Conservation (phyloP, 148 eudicot species). For the Rhododendron henanense region DNA sequence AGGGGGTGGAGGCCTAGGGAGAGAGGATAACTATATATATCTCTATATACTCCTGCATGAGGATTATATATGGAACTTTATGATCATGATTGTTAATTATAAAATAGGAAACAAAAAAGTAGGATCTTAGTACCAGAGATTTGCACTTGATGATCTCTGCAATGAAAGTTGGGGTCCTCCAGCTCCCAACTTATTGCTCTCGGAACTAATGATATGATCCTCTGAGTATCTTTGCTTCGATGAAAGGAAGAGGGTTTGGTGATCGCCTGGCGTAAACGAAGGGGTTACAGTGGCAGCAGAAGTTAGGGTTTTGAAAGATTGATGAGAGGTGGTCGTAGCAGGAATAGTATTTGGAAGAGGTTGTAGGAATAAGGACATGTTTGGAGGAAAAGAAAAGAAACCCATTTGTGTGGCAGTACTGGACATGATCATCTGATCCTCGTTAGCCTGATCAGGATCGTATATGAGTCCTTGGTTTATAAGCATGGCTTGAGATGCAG, state of each 20-base stretch:
- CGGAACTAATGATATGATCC: background rate
- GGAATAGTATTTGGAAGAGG: conserved; percentile 10
- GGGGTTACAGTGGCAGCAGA: background rate
- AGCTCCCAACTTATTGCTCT: conserved; percentile 20
- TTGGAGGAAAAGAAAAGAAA: conserved; percentile 37
- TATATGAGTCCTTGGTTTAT: conserved; percentile 42
- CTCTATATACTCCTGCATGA: background rate
- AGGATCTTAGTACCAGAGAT: conserved; percentile 37
- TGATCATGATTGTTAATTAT: background rate
- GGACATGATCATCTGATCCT: conserved; percentile 9
- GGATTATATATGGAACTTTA: background rate
- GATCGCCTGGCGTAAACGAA: background rate
- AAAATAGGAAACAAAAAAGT: background rate
- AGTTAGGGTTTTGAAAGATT: conserved; percentile 20
- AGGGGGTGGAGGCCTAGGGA: background rate
- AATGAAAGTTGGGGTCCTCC: conserved; percentile 44
- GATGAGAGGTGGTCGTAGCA: conserved; percentile 20
- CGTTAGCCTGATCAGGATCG: conserved; percentile 28
- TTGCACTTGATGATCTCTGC: conserved; percentile 39
- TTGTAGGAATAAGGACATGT: conserved; percentile 5
- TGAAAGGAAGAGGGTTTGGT: conserved; percentile 14
- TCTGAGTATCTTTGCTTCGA: conserved; percentile 22
- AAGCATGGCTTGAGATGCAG: conserved; percentile 25
- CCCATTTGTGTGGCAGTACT: conserved; percentile 35
- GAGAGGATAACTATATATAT: background rate